Evolutionary conservation across 2,329 filamentous ascomycete species (phyloP).

Genomic region (Phyllosticta citriasiana): DNA sequence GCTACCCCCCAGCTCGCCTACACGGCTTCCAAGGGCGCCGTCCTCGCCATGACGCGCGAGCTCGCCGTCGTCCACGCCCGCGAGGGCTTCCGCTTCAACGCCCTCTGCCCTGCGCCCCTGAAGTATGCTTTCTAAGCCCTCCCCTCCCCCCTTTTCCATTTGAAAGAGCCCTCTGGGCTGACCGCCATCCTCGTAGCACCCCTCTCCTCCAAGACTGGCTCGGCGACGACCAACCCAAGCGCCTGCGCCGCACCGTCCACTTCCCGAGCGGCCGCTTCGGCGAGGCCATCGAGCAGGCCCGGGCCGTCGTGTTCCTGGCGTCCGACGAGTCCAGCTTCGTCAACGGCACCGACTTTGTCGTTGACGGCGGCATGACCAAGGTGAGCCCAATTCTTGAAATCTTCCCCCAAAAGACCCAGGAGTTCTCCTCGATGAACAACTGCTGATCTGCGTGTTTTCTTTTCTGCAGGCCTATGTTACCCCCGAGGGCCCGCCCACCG

Average conservation of each 20-base stretch:
- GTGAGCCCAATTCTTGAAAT: conserved; percentile 15
- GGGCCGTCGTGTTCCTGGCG: conserved; percentile 78
- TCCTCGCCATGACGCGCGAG: conserved; percentile 81
- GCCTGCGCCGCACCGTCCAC: conserved; percentile 73
- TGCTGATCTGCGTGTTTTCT: conserved; percentile 26
- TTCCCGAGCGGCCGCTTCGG: conserved; percentile 84
- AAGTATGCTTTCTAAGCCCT: conserved; percentile 44
- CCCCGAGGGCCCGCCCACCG: conserved; percentile 46
- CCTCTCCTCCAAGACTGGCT: conserved; percentile 89
- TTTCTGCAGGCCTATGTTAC: conserved; percentile 51
- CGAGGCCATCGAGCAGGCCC: conserved; percentile 87
- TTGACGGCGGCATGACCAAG: conserved; percentile 93
- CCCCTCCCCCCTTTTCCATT: not conserved
- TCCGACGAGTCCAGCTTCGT: conserved; percentile 85
- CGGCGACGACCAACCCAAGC: conserved; percentile 74
- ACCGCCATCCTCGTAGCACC: conserved; percentile 42
- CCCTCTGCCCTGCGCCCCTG: conserved; percentile 78
- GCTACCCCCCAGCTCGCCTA: conserved; percentile 87
- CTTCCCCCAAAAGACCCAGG: conserved; percentile 11
- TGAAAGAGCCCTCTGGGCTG: not conserved
- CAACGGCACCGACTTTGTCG: conserved; percentile 84
- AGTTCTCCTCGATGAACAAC: not conserved
- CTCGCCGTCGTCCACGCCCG: conserved; percentile 85
- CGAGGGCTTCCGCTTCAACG: conserved; percentile 85
- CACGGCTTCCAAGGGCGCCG: conserved; percentile 87